Percentiles rank a stretch among this genome's conserved stretches.
Evolutionary conservation across 1,284 basidiomycete species (phyloP).

Genomic region (Anthracocystis panici-leucophaei): DNA sequence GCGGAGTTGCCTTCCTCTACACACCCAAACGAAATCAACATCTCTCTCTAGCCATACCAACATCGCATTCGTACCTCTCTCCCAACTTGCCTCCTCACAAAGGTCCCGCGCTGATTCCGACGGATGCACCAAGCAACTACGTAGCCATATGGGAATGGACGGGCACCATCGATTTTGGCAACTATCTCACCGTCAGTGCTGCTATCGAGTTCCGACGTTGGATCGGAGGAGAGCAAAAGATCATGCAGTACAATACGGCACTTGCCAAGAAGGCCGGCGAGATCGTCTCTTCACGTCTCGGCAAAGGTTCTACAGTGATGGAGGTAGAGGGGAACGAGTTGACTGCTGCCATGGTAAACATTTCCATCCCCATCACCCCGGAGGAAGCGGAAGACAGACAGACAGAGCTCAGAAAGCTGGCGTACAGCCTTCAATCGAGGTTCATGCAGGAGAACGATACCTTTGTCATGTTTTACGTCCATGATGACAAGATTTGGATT

Average conservation of each 20-base stretch:
- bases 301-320: slow-evolving; percentile 27
- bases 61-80: slow-evolving; percentile 66
- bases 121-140: slow-evolving; percentile 23
- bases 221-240: slow-evolving; percentile 84
- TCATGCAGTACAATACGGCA: slow-evolving; percentile 80
- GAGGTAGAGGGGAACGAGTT: slow-evolving; percentile 16
- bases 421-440: slow-evolving; percentile 13
- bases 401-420: slow-evolving; percentile 20
- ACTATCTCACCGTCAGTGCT: slow-evolving; percentile 63
- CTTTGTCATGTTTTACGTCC: slow-evolving; percentile 38
- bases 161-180: slow-evolving; percentile 48
- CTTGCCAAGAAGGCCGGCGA: slow-evolving; percentile 81
- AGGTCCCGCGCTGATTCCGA: slow-evolving; percentile 24
- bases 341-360: slow-evolving; percentile 52
- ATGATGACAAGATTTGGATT: slow-evolving; percentile 54
- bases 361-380: slow-evolving; percentile 31
- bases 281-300: slow-evolving; percentile 74
- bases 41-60: slow-evolving; percentile 81
- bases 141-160: slow-evolving; percentile 49
- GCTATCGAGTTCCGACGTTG: slow-evolving; percentile 82
- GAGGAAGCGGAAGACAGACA: slow-evolving; percentile 1
- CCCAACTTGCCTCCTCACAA: slow-evolving; percentile 13
- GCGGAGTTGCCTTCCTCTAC: slow-evolving; percentile 80
- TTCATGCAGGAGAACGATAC: slow-evolving; percentile 31
- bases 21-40: slow-evolving; percentile 83